Evolutionary conservation across 192 early-diverging fungal species (phyloP).

Genomic region (Mortierella hygrophila): DNA sequence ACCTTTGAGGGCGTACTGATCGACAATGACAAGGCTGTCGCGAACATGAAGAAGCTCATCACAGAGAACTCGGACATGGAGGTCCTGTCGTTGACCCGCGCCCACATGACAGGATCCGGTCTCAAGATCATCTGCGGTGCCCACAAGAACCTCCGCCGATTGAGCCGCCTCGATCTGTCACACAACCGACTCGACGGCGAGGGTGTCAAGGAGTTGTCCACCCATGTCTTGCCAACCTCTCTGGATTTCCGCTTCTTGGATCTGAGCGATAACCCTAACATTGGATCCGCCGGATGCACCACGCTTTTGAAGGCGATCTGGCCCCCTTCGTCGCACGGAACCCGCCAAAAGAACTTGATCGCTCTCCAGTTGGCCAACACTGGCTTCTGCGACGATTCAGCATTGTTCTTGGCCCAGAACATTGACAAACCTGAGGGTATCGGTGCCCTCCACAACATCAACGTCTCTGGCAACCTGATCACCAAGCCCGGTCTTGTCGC

Average conservation of each 20-base stretch:
- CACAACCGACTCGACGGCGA: conserved; percentile 36
- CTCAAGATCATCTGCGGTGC: conserved; percentile 42
- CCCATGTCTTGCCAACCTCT: conserved; percentile 25
- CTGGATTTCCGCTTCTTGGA: conserved; percentile 35
- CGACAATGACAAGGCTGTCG: conserved; percentile 50
- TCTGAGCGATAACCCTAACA: conserved; percentile 40
- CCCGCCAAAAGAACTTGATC: conserved; percentile 21
- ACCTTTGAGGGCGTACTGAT: conserved; percentile 44
- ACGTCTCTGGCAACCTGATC: conserved; percentile 33
- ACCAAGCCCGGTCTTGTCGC: conserved; percentile 38
- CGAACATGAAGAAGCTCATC: conserved; percentile 54
- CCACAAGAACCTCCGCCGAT: conserved; percentile 38
- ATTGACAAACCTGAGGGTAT: conserved; percentile 26
- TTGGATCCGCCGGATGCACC: conserved; percentile 31
- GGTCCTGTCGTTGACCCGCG: conserved; percentile 22
- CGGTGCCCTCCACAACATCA: conserved; percentile 16
- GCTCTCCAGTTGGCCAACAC: conserved; percentile 39
- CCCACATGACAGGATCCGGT: conserved; percentile 34
- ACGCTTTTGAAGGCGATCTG: conserved; percentile 40
- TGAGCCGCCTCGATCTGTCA: conserved; percentile 36
- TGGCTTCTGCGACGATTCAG: conserved; percentile 41
- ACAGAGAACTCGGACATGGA: conserved; percentile 47
- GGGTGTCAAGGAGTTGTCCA: conserved; percentile 41
- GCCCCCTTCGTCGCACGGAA: conserved; percentile 26
- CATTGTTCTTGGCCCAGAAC: conserved; percentile 11